Evolutionary conservation across 164 flowering plant genomes (phyloP).

Genomic region (Aristolochia fimbriata): DNA sequence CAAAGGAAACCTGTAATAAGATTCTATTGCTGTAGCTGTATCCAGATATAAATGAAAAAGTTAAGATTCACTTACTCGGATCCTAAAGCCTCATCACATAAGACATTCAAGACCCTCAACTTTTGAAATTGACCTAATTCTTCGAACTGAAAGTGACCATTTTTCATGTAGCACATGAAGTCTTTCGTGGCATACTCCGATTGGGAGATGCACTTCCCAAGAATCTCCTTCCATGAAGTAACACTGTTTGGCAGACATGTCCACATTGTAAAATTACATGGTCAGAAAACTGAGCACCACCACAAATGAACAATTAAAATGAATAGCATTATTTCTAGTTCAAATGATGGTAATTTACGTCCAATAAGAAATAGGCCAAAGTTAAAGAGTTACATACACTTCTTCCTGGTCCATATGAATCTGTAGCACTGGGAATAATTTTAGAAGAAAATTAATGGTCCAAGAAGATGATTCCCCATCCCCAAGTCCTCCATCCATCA

Average conservation of each 20-base stretch:
- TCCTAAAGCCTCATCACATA: constrained; percentile 73
- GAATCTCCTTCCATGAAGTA: constrained; percentile 50
- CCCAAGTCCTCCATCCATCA: constrained; percentile 31
- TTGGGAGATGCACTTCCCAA: constrained; percentile 37
- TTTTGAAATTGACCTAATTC: constrained; percentile 37
- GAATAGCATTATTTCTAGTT: too few relatives aligned
- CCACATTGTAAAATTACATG: constrained; percentile 7
- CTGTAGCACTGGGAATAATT: constrained; percentile 33
- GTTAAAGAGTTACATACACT: constrained; percentile 28
- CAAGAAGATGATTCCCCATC: constrained; percentile 34
- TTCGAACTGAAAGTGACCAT: constrained; percentile 34
- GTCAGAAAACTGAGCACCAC: too few relatives aligned
- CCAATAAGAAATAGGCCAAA: too few relatives aligned
- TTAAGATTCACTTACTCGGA: constrained; percentile 44
- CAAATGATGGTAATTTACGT: too few relatives aligned
- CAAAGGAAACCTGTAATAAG: neutral
- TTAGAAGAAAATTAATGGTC: constrained; percentile 37
- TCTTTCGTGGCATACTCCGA: constrained; percentile 30
- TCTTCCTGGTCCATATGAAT: constrained; percentile 33
- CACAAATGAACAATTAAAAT: too few relatives aligned
- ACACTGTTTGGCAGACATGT: constrained; percentile 13
- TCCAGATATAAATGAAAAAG: neutral
- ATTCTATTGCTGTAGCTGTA: too few relatives aligned
- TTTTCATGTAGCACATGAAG: constrained; percentile 22
- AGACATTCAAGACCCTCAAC: constrained; percentile 55